These are phyloP conservation scores for Phaeophleospora eucalypticola DNA, from an alignment of 2,329 filamentous ascomycete genomes.

Conservation along the genomic window DNA sequence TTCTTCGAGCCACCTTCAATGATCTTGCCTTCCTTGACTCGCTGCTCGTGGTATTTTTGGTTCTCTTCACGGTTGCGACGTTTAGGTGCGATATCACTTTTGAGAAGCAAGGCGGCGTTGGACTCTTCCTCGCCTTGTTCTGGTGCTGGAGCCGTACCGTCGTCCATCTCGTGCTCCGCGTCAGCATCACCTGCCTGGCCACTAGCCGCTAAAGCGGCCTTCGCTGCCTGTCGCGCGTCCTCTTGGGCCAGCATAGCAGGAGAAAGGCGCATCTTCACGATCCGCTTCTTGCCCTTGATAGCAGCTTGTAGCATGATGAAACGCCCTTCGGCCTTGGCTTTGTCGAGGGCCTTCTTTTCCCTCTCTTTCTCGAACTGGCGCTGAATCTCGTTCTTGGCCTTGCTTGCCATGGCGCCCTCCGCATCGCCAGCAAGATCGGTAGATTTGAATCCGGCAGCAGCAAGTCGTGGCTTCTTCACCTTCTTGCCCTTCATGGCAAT, in stretches of 20 bases:
- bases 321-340: constrained; percentile 41
- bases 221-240: constrained; percentile 29
- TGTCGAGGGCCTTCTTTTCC: constrained; percentile 38
- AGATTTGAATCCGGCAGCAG: constrained; percentile 30
- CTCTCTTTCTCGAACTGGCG: constrained; percentile 47
- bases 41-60: constrained; percentile 40
- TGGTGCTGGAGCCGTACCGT: constrained; percentile 15
- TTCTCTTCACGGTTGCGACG: constrained; percentile 28
- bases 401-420: constrained; percentile 20
- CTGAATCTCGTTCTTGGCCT: constrained; percentile 41
- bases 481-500: constrained; percentile 35
- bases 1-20: constrained; percentile 31
- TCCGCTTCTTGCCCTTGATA: constrained; percentile 42
- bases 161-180: constrained; percentile 28
- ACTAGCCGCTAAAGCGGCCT: constrained; percentile 19
- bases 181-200: constrained; percentile 24
- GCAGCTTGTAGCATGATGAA: constrained; percentile 45
- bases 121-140: constrained; percentile 24
- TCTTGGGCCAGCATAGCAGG: constrained; percentile 36
- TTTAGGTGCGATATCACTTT: constrained; percentile 32
- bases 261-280: constrained; percentile 40
- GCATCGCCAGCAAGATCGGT: constrained; percentile 29
- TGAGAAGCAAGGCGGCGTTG: constrained; percentile 23
- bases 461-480: constrained; percentile 32
- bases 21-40: constrained; percentile 23